Evolutionary conservation across 2,329 filamentous ascomycete genomes (phyloP).

Genomic region (Arthrinium puccinioides): DNA sequence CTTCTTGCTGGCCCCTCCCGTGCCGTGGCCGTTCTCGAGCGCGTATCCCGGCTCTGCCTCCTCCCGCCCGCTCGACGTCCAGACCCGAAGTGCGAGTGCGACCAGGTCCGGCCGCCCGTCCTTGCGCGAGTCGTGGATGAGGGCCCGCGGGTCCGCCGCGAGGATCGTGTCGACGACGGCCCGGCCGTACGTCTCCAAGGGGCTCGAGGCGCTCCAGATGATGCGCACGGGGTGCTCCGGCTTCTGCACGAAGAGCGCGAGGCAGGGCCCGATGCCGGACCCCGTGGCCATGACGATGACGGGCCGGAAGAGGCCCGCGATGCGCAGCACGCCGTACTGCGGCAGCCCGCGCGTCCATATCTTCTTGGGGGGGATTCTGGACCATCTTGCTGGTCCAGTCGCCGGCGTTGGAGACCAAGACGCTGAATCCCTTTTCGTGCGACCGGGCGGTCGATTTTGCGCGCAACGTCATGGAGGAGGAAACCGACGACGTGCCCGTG

Average conservation of each 20-base stretch:
- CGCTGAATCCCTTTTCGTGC: slow-evolving; percentile 39
- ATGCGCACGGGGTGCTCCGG: slow-evolving; percentile 21
- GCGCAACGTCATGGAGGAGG: slow-evolving; percentile 4
- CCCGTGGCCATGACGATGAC: slow-evolving; percentile 56
- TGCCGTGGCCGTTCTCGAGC: no score
- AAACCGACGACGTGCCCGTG: background rate
- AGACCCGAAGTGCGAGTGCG: slow-evolving; percentile 12
- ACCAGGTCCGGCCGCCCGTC: slow-evolving; percentile 23
- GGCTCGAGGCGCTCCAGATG: slow-evolving; percentile 26
- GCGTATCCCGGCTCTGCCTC: slow-evolving; percentile 11
- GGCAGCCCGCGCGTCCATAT: slow-evolving; percentile 56
- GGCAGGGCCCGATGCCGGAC: slow-evolving; percentile 55
- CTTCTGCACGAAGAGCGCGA: slow-evolving; percentile 47
- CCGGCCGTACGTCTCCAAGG: slow-evolving; percentile 25
- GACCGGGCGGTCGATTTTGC: slow-evolving; percentile 12
- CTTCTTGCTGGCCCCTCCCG: no score
- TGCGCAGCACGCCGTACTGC: slow-evolving; percentile 49
- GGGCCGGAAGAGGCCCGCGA: slow-evolving; percentile 47
- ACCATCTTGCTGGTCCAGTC: slow-evolving; percentile 57
- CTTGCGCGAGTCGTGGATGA: slow-evolving; percentile 23
- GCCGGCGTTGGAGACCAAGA: slow-evolving; percentile 54
- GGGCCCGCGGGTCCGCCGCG: slow-evolving; percentile 20
- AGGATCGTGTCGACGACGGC: slow-evolving; percentile 17
- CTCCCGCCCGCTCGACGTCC: background rate
- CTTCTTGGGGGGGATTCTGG: slow-evolving; percentile 39